Base-by-base conservation (phyloP, 768 basidiomycete species). In the Chalciporus piperatus region DNA sequence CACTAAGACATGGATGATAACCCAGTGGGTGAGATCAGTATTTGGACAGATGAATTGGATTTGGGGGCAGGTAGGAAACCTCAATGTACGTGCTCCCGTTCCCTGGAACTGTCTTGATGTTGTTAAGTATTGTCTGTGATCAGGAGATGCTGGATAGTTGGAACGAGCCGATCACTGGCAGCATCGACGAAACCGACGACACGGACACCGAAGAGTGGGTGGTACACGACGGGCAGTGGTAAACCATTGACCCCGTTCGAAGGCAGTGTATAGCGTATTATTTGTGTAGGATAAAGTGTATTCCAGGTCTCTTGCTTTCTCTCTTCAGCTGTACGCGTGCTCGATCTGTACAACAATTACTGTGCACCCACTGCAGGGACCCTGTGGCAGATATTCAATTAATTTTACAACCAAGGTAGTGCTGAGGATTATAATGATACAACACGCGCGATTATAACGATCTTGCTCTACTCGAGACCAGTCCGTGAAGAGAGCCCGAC, bases 1-100 rank as follows among this genome's bases (percentile, higher is more conserved):
- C 9, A 45, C 37, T 19, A 59, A 64, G 30, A 58, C 23, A 25
- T n/a, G 11, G 46, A 58, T 25, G 25, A 42, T 58, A 47, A 51
- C 20, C n/a, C 42, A 17, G 45, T 50, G 45, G 59, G 61, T 41
- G 16, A 19, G 51, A 16, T 37, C 16, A 4, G 38, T 6, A 23
- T 23, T 11, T 17, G 12, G 49, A 17, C 38, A 19, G 44, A n/a
- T 66, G 27, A 42, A 54, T 19, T 22, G 46, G 23, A 35, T 64
- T 44, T 47, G 14, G 33, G 43, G 20, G 23, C 55, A 55, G 27
- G 19, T 22, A 28, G 14, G 6, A 6, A 35, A 6, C 6, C 32
- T 47, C n/a, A 56, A 19, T 11, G 5, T 41, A 22, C 20, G 20
- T 7, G 14, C 12, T 41, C 13, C 8, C 11, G 11, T 12, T 13